These are phyloP conservation scores for Paramecium sonneborni DNA, from an alignment of 73 alveolate species.

Conservation along the genomic window DNA sequence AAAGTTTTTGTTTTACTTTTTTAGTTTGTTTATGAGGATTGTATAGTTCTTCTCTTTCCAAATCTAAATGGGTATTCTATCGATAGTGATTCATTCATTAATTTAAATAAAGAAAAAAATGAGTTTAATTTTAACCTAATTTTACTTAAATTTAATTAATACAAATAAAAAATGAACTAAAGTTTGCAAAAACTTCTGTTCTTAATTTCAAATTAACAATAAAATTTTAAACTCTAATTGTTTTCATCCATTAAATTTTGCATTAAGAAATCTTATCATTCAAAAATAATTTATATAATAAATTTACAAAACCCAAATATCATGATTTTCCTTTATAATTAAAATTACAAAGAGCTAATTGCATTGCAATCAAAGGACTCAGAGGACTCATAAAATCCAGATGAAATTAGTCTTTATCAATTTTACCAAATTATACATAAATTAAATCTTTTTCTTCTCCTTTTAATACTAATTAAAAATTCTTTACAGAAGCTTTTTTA, in stretches of 20 bases:
- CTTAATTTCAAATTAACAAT: too few species aligned
- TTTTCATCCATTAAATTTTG: too few species aligned
- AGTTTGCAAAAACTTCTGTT: too few species aligned
- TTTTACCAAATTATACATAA: constrained; percentile 26
- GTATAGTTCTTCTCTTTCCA: not conserved
- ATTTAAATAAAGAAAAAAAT: not conserved
- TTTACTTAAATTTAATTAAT: not conserved
- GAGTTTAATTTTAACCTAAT: not conserved
- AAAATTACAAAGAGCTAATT: not conserved
- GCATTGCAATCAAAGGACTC: constrained; percentile 5
- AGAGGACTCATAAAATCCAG: constrained; percentile 28
- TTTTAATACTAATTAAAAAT: not conserved
- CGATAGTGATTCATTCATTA: not conserved
- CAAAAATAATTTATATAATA: too few species aligned
- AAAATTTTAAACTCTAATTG: too few species aligned
- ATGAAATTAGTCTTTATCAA: not conserved
- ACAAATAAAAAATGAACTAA: too few species aligned
- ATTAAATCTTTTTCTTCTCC: not conserved
- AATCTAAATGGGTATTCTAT: not conserved
- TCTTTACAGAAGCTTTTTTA: not conserved
- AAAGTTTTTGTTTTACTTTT: not conserved
- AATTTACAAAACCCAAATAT: not conserved
- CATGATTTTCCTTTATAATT: constrained; percentile 1
- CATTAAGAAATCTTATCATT: too few species aligned
- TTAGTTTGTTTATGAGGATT: not conserved